Base-by-base conservation (phyloP, 208 protist species). In the Leishmania tarentolae region DNA sequence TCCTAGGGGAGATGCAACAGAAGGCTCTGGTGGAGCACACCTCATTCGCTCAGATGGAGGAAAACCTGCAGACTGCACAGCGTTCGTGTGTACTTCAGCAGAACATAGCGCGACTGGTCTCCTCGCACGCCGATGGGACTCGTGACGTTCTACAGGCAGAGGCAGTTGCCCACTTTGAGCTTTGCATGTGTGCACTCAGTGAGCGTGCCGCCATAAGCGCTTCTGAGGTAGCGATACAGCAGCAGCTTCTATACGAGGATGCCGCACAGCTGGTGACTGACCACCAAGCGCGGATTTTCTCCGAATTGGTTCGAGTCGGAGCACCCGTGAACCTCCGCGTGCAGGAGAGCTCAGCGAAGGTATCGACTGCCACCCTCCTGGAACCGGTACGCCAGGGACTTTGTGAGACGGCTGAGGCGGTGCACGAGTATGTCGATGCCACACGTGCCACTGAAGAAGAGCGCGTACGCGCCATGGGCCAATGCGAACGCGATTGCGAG, bases 191-290 rank as follows among this genome's bases (percentile, higher is more conserved):
- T 47, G n/a, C 74, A 24, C 6, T 47, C 21, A 24, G 21, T 24
- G 74, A 77, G 53, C 47, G 74, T 46, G 56, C 74, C 52, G 7
- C 9, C 52, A 63, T 77, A 9, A 17, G 7, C 44, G 13, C 31
- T 61, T n/a, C 17, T 52, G 24, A 65, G 3, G 74, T 17, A 9
- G 74, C 56, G 24, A 13, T 19, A 40, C 74, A 50, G 31, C 74
- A 77, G 76, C 76, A 71, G 76, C 44, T 68, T 11, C 59, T 79
- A 37, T 72, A 47, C 59, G n/a, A 24, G 17, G 76, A 56, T 28
- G 24, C 57, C 17, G 63, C 47, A 17, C 28, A 71, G 59, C 21
- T 71, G 7, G 47, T 53, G 52, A 46, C 31, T 0, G 63, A 44
- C n/a, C 76, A 79, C 44, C 59, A 79, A 11, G 59, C 76, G 21